phyloP scores from a whole-genome alignment of 2,329 filamentous ascomycete species.

The Salinomyces thailandicus region DNA sequence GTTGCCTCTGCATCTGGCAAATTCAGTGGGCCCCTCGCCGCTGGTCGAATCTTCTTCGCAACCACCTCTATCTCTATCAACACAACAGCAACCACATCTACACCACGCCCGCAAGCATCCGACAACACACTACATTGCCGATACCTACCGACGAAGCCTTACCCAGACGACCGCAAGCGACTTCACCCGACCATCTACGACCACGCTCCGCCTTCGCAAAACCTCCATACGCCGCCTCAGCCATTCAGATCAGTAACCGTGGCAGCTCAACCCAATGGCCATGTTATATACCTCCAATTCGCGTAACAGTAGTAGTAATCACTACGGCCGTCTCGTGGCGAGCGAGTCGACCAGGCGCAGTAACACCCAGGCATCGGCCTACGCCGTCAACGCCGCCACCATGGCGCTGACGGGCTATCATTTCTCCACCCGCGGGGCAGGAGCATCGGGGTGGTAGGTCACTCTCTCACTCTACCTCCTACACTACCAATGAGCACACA shows the following conservation, averaged over 20 bases:
- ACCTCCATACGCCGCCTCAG: neutral
- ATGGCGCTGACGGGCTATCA: constrained; percentile 72
- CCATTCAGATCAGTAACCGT: constrained; percentile 29
- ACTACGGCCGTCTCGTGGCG: constrained; percentile 31
- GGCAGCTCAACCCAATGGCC: constrained; percentile 52
- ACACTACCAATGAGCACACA: neutral
- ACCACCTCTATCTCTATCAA: too few relatives aligned
- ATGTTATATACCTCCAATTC: constrained; percentile 56
- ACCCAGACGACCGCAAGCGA: too few relatives aligned
- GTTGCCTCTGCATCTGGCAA: too few relatives aligned
- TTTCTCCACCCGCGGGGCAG: constrained; percentile 74
- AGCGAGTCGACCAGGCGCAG: constrained; percentile 54
- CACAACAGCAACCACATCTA: too few relatives aligned
- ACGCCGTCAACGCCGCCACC: constrained; percentile 62
- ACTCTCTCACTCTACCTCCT: neutral
- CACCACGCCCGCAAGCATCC: too few relatives aligned
- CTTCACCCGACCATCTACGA: too few relatives aligned
- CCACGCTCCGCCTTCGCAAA: too few relatives aligned
- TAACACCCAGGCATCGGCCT: constrained; percentile 85
- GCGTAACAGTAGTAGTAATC: constrained; percentile 62
- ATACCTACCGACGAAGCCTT: too few relatives aligned
- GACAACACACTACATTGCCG: too few relatives aligned
- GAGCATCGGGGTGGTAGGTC: constrained; percentile 32
- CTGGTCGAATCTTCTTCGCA: too few relatives aligned
- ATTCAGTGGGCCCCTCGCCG: too few relatives aligned